Base-by-base conservation (phyloP, 2,329 filamentous ascomycete genomes). In the Trichoderma sp. region DNA sequence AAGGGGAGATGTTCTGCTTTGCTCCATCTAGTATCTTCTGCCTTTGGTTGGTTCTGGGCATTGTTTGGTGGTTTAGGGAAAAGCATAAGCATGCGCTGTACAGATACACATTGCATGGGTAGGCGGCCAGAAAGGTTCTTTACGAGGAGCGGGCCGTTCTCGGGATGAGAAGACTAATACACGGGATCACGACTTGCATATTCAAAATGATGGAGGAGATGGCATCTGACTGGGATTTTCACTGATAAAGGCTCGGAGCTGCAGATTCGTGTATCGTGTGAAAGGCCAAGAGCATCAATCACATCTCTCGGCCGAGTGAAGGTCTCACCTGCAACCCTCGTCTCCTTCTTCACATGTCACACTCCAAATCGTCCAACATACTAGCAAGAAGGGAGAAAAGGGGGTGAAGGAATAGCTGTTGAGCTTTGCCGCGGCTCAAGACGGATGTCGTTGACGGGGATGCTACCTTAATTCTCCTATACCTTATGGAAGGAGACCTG, bases 81-180 rank as follows among this genome's bases (percentile, higher is more conserved):
- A 61, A 19, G 34, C 59, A 62, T 45, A 54, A 55, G 59, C 59
- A 62, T 62, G 59, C 54, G 45, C 59, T 50, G 28, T 26, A 19
- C 44, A 62, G 50, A 45, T 24, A 60, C 57, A 34, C 30, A 34
- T 45, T 47, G 45, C 55, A 58, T 58, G 10, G 17, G n/a, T 34
- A 55, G 48, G 54, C 59, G 24, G 50, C 50, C 47, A 54, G n/a
- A 30, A 28, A 24, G 50, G n/a, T 30, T 30, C 12, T 14, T 14
- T 39, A 43, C n/a, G 43, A 47, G 41, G 59, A 55, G 54, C 59
- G 59, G 59, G 50, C 59, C 50, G 59, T 55, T 45, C 50, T 47
- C 44, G 58, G 24, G 24, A 34, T 19, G 19, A 39, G 17, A 52
- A 9, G 34, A 39, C 34, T 39, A 39, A 39, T 39, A 14, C 10